Evolutionary conservation across 208 protist species (phyloP).

Genomic region (Wallacemonas sp.): DNA sequence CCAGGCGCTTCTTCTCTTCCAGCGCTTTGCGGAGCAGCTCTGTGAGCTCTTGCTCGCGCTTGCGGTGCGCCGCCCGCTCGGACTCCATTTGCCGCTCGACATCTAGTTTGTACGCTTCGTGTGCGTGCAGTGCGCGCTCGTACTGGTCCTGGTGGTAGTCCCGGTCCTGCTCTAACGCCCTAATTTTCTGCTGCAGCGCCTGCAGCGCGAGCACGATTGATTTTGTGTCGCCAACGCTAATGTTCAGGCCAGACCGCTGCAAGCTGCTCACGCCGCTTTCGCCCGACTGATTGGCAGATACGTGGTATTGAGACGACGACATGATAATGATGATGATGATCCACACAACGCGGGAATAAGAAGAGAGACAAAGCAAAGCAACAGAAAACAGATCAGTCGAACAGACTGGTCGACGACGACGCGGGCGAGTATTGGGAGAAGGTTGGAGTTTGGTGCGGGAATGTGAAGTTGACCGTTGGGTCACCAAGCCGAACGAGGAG

Average conservation of each 20-base stretch:
- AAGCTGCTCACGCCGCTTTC: slow-evolving; percentile 76
- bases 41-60: slow-evolving; percentile 74
- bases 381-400: too few relatives aligned
- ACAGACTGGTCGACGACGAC: not conserved
- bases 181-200: slow-evolving; percentile 88
- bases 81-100: slow-evolving; percentile 85
- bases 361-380: too few relatives aligned
- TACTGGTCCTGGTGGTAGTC: slow-evolving; percentile 91
- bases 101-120: slow-evolving; percentile 88
- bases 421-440: not conserved
- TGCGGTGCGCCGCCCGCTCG: slow-evolving; percentile 69
- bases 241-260: slow-evolving; percentile 84
- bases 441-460: too few relatives aligned
- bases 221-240: slow-evolving; percentile 89
- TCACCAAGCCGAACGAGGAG: too few relatives aligned
- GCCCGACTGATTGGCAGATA: slow-evolving; percentile 43
- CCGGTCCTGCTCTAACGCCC: slow-evolving; percentile 81
- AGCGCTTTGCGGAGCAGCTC: slow-evolving; percentile 68
- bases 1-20: slow-evolving; percentile 65
- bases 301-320: slow-evolving; percentile 20
- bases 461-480: too few relatives aligned
- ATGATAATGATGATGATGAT: slow-evolving; percentile 12
- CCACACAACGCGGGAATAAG: not conserved
- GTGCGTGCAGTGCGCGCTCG: slow-evolving; percentile 67
- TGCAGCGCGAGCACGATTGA: slow-evolving; percentile 90